Conservation (phyloP, 169 alveolate genomes). For the Plasmodium ovale region DNA sequence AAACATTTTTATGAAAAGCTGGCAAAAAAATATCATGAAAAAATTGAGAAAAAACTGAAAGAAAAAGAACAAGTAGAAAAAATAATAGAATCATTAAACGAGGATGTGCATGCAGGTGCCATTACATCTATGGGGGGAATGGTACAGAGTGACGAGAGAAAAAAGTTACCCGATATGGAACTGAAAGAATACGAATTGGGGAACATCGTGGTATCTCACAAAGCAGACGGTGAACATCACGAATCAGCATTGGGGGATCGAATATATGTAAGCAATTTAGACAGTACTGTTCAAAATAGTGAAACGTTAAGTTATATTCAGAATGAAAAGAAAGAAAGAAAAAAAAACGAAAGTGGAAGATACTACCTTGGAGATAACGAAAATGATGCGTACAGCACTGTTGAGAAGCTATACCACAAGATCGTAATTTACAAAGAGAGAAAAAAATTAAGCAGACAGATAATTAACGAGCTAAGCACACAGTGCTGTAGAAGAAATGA, state of each 20-base stretch:
- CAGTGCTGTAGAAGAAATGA: conserved; percentile 35
- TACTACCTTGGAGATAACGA: conserved; percentile 1
- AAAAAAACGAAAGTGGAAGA: background rate
- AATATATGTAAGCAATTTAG: background rate
- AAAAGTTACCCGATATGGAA: background rate
- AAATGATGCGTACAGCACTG: background rate
- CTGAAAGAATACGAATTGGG: background rate
- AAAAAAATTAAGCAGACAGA: conserved; percentile 16
- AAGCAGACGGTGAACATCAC: too few species aligned
- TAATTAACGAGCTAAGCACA: background rate
- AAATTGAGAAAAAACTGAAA: conserved; percentile 39
- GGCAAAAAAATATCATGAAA: conserved; percentile 28
- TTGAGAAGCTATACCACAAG: conserved; percentile 33
- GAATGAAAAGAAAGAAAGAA: background rate
- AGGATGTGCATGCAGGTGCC: conserved; percentile 2
- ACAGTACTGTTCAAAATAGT: background rate
- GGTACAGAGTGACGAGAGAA: background rate
- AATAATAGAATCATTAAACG: conserved; percentile 34
- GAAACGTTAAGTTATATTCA: background rate
- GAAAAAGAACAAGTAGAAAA: conserved; percentile 52
- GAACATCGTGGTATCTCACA: too few species aligned
- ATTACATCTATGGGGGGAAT: background rate
- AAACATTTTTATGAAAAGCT: conserved; percentile 63
- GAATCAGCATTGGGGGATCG: background rate
- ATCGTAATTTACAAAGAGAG: conserved; percentile 26